Percentiles rank a stretch among this genome's conserved stretches.
Conservation (phyloP, 805 yeast genomes). For the Yarrowia osloensis region DNA sequence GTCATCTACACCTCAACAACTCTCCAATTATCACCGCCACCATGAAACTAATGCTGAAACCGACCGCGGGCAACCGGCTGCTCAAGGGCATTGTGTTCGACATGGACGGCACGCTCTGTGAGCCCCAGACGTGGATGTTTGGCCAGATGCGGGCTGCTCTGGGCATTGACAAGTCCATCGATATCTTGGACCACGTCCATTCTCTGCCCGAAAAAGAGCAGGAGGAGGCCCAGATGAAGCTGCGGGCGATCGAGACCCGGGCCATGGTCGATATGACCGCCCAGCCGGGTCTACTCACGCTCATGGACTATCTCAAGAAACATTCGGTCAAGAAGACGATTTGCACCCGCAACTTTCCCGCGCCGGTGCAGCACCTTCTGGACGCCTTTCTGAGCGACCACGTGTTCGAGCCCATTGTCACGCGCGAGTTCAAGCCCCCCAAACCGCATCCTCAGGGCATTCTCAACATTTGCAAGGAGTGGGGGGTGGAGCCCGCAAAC, state of each 20-base stretch:
- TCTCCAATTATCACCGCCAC: too few species aligned
- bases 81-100: slow-evolving; percentile 65
- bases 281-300: slow-evolving; percentile 50
- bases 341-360: slow-evolving; percentile 61
- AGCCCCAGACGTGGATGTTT: slow-evolving; percentile 61
- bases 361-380: slow-evolving; percentile 58
- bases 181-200: slow-evolving; percentile 56
- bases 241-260: slow-evolving; percentile 56
- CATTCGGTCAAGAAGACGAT: slow-evolving; percentile 52
- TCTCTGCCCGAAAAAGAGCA: slow-evolving; percentile 47
- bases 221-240: slow-evolving; percentile 49
- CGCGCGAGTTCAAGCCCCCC: slow-evolving; percentile 66
- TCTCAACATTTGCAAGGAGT: slow-evolving; percentile 53
- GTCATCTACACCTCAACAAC: too few species aligned
- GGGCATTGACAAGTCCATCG: slow-evolving; percentile 51
- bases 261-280: slow-evolving; percentile 62
- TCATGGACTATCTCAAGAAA: slow-evolving; percentile 44
- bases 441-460: slow-evolving; percentile 70
- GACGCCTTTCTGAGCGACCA: slow-evolving; percentile 48
- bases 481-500: slow-evolving; percentile 48
- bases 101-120: slow-evolving; percentile 77
- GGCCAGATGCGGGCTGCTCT: slow-evolving; percentile 62
- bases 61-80: slow-evolving; percentile 2
- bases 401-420: slow-evolving; percentile 55
- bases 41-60: slow-evolving; percentile 18